Base-by-base conservation (phyloP, 2,329 filamentous ascomycete species). In the Nigrospora osmanthi region DNA sequence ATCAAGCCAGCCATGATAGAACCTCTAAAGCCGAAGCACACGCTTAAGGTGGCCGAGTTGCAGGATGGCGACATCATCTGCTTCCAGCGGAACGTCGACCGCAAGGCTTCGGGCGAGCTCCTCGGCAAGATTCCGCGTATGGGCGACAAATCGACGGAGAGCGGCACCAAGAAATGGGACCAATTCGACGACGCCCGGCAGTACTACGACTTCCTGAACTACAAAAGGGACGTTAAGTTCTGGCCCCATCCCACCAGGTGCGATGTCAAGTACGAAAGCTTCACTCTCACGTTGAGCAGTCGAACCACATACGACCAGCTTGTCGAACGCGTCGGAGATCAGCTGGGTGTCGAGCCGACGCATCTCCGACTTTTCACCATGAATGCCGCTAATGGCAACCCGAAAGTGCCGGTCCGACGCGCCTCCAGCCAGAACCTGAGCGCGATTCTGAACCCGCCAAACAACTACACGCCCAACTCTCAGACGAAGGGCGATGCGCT, bases 1-100 rank as follows among this genome's bases (percentile, higher is more conserved):
- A 97, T 98, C 67, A 98, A 97, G 67, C 89, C 90, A 42, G 87
- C 82, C 48, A 97, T 97, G 90, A 95, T 98, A 53, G 94, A 98
- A 60, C 76, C 80, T 7, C 85, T 98, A 72, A 97, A 96, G 67
- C 78, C 84, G 0, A 97, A 95, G 68, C 82, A 89, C 59, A 89
- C 89, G 0, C 75, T 98, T 48, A 87, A 89, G 53, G 83, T 87
- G 48, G 93, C 93, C 2, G 94, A 98, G 63, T 85, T 98, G 19
- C 91, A 97, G 61, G 91, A 98, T 57, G 93, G 93, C 40, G 93
- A 98, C 59, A 95, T 98, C 54, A 81, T 98, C 46, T 95, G 90
- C 60, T 96, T 97, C 68, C 93, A 98, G 62, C 79, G 80, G 48
- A 70, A 76, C 23, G 67, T 61, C 1, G 76, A 79, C 39, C 65